Evolutionary conservation across 768 basidiomycete genomes (phyloP).

Genomic region (Boletales sp.): DNA sequence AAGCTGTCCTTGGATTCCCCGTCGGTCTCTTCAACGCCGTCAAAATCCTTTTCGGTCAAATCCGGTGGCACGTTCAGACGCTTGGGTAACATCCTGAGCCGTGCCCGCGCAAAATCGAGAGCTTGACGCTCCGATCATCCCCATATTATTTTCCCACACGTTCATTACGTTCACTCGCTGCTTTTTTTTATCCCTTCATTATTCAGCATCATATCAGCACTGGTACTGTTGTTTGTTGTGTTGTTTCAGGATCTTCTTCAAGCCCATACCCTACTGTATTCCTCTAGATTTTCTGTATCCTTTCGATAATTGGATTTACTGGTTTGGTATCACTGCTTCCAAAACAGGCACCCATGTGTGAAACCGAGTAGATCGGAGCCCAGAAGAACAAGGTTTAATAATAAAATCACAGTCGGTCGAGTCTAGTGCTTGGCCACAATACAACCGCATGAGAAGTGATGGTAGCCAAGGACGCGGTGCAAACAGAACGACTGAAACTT

Average conservation of each 20-base stretch:
- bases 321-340: background rate
- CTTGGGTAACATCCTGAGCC: constrained; percentile 15
- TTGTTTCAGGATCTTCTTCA: background rate
- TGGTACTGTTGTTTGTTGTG: background rate
- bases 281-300: background rate
- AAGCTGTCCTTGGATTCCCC: constrained; percentile 29
- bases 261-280: constrained; percentile 15
- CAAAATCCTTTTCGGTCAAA: constrained; percentile 18
- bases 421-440: background rate
- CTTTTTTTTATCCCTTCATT: constrained; percentile 16
- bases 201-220: constrained; percentile 8
- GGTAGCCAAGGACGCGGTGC: constrained; percentile 12
- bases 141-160: constrained; percentile 2
- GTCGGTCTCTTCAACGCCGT: constrained; percentile 22
- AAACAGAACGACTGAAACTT: background rate
- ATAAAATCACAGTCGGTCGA: background rate
- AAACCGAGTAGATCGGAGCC: background rate
- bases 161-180: constrained; percentile 7
- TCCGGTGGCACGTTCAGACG: constrained; percentile 20
- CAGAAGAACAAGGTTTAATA: constrained; percentile 14
- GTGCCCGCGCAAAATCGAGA: constrained; percentile 23
- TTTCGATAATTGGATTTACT: too few species aligned
- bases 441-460: constrained; percentile 6
- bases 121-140: constrained; percentile 6
- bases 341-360: background rate